phyloP scores from a whole-genome alignment of 2,329 filamentous ascomycete species.

The Trichoderma oligosporum region DNA sequence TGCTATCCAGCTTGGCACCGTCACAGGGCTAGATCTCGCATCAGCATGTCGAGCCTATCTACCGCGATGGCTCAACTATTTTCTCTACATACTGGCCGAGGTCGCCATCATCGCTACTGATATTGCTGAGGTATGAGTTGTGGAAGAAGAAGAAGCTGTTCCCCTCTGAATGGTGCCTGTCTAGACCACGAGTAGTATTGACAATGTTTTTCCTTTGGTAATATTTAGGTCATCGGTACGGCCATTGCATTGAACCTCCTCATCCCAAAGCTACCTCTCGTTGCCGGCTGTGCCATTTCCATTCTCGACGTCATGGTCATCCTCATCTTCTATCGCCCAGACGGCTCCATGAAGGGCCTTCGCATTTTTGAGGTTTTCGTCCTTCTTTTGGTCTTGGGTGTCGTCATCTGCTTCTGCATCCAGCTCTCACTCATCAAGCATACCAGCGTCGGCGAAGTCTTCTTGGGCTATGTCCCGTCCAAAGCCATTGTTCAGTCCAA shows the following conservation, averaged over 20 bases:
- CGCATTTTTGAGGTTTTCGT: slow-evolving; percentile 64
- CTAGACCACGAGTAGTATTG: background rate
- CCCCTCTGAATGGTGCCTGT: too few species aligned
- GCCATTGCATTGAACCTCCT: slow-evolving; percentile 67
- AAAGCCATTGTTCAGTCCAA: slow-evolving; percentile 53
- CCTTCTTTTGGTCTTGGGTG: slow-evolving; percentile 59
- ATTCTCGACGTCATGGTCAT: slow-evolving; percentile 66
- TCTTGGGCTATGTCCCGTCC: slow-evolving; percentile 63
- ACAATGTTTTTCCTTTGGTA: background rate
- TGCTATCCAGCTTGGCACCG: slow-evolving; percentile 65
- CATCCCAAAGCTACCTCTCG: slow-evolving; percentile 59
- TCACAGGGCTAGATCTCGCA: slow-evolving; percentile 64
- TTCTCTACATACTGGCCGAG: slow-evolving; percentile 61
- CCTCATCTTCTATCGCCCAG: slow-evolving; percentile 61
- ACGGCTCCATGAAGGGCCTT: slow-evolving; percentile 55
- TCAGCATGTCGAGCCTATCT: slow-evolving; percentile 63
- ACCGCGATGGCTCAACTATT: slow-evolving; percentile 60
- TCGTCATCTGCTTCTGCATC: slow-evolving; percentile 67
- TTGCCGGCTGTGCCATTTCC: slow-evolving; percentile 65
- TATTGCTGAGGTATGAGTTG: slow-evolving; percentile 53
- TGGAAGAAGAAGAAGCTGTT: too few species aligned
- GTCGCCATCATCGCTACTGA: slow-evolving; percentile 68
- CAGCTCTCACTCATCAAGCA: slow-evolving; percentile 60
- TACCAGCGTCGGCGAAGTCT: slow-evolving; percentile 55
- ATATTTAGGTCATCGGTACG: slow-evolving; percentile 58